Evolutionary conservation across 208 protist species (phyloP).

Genomic region (Leishmania guyanensis): DNA sequence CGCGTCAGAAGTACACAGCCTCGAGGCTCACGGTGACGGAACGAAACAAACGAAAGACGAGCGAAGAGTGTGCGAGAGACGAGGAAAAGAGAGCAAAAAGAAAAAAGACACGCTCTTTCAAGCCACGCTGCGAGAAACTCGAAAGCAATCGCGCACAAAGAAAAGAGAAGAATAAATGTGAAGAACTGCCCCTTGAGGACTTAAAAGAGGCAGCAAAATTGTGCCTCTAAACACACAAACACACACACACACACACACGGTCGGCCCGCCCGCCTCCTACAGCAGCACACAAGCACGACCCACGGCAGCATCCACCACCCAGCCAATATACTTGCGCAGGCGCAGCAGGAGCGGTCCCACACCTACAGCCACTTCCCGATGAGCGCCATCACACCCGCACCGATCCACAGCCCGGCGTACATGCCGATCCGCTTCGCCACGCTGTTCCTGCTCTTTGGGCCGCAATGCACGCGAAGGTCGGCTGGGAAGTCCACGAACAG

Average conservation of each 20-base stretch:
- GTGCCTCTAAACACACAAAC: background rate
- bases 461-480: conserved; percentile 42
- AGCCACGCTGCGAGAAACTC: too few species aligned
- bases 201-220: background rate
- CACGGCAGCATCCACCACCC: background rate
- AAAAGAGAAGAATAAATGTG: too few species aligned
- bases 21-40: too few species aligned
- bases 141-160: too few species aligned
- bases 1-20: too few species aligned
- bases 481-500: conserved; percentile 61
- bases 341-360: background rate
- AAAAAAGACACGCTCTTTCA: too few species aligned
- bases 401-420: conserved; percentile 45
- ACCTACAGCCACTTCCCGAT: conserved; percentile 48
- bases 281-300: background rate
- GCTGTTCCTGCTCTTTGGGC: conserved; percentile 2
- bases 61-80: too few species aligned
- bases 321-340: background rate
- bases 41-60: too few species aligned
- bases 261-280: background rate
- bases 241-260: background rate
- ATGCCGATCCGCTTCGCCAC: conserved; percentile 29
- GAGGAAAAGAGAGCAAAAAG: too few species aligned
- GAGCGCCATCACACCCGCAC: conserved; percentile 45
- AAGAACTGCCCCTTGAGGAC: too few species aligned